Evolutionary conservation across 108 stramenopile genomes (phyloP), one percentile per base, ranked within the genome.

Genomic region (Licmophora abbreviata): DNA sequence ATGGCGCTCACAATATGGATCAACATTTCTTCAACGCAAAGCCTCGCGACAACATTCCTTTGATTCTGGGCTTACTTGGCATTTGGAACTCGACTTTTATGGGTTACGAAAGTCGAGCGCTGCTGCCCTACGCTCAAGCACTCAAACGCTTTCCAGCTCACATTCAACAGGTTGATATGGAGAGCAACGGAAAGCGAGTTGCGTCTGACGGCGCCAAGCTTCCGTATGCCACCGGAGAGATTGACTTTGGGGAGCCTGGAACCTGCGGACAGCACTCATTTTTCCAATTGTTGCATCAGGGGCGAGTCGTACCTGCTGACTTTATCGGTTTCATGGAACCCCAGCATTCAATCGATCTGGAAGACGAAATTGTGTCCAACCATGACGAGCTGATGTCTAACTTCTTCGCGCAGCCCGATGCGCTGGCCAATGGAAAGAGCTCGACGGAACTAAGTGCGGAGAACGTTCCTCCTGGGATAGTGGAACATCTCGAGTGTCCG

Each of bases 381-480:
- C 99, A 99, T 63, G 99, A 99, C 68, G 97, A 98, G 66, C 82
- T 98, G 38, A 99, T 99, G 99, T 73, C 79, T 45, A 93, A 99
- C 68, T 99, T 99, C 63, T 99, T 99, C 68, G 96, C 95, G 5
- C 97, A 99, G 62, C 97, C 97, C 3, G 99, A 99, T 75, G 97
- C 97, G 0, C 66, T 99, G 34, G 99, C 97, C 5, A 68, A 74
- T 44, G 97, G 97, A 33, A 90, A 86, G 59, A 81, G 83, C 0
- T 45, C 77, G 11, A 81, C 74, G 28, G 95, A 97, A 61, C 63
- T 97, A 34, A 72, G 83, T 31, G 80, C 76, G 44, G 98, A 96
- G 59, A 95, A 92, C 9, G 92, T 95, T 15, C 81, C 72, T 15
- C 82, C 79, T 27, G 63, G 68, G 10, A 48, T 88, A 20, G 68